Evolutionary conservation across 2,329 filamentous ascomycete species (phyloP), one percentile per base, ranked within the genome.

Genomic region (Nigrospora oryzae): DNA sequence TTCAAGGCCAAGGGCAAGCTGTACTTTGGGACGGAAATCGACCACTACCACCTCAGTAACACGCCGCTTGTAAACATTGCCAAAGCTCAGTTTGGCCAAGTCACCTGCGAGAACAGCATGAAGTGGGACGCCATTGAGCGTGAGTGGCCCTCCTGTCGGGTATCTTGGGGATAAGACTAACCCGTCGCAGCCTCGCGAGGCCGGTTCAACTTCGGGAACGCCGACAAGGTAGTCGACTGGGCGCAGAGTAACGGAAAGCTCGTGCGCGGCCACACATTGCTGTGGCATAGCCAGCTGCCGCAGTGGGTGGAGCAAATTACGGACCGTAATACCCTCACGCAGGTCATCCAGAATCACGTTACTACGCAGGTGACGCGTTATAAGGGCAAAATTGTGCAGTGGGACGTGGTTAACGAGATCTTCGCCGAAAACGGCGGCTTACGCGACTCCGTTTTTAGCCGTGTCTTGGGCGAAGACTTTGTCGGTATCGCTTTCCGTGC

Each of bases 401-500:
- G 47, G 64, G 77, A 82, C 51, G 78, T 82, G n/a, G 67, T 76
- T 47, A 81, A 82, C 58, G 77, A 82, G 57, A 76, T 79, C 55
- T 74, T 81, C 55, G 67, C 70, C 48, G 75, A 82, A 51, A 68
- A 78, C 53, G 80, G 79, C 38, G 63, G 56, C 3, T 68, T 82
- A 44, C 77, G 81, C 40, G 54, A 66, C 32, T 74, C 69, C 19
- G 77, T 84, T 53, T 86, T 84, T 65, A 80, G 68, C 53, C 70
- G 74, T 15, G 75, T 85, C 2, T 71, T 86, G 8, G 82, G 82
- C 36, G 81, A 85, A 62, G 73, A 74, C 56, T 86, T 81, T 56
- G 76, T 87, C 43, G 65, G 67, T 14, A 81, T 84, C 53, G 83
- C 83, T 35, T 87, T 86, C 64, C 68, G 74, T 37, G 75, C 83